A percentile compares a stretch with the other conserved stretches of the same genome.
Evolutionary conservation across 768 basidiomycete species (phyloP).

Genomic region (Mycena kentingensis): DNA sequence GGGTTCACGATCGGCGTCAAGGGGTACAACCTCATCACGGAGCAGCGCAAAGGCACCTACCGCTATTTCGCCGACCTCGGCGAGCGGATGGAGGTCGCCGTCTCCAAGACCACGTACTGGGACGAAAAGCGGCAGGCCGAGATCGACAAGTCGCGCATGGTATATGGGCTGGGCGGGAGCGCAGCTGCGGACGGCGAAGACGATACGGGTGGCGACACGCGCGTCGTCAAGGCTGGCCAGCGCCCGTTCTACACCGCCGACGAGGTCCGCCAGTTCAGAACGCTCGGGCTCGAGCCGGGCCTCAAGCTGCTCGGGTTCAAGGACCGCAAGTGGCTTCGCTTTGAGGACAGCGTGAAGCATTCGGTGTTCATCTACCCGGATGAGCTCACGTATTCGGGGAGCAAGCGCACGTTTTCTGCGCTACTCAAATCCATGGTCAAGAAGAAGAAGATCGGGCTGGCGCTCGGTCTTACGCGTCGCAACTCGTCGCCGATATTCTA

Average conservation of each 20-base stretch:
- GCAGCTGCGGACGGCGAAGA: constrained; percentile 42
- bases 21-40: constrained; percentile 77
- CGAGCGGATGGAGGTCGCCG: constrained; percentile 75
- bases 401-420: constrained; percentile 89
- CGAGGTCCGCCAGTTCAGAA: constrained; percentile 80
- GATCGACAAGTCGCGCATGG: constrained; percentile 45
- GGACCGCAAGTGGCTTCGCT: constrained; percentile 61
- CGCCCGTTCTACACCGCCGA: constrained; percentile 86
- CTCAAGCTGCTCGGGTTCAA: constrained; percentile 90
- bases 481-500: constrained; percentile 81
- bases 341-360: constrained; percentile 93
- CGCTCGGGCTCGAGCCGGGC: constrained; percentile 68
- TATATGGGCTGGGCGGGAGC: constrained; percentile 47
- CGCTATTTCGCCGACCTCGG: constrained; percentile 83
- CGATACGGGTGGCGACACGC: constrained; percentile 30
- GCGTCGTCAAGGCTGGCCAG: constrained; percentile 52
- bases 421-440: constrained; percentile 80
- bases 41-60: constrained; percentile 82
- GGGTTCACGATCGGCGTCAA: constrained; percentile 79
- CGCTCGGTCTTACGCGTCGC: constrained; percentile 63
- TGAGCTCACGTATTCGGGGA: constrained; percentile 86
- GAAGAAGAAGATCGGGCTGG: constrained; percentile 83
- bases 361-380: constrained; percentile 90
- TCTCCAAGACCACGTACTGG: constrained; percentile 68
- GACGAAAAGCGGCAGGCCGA: constrained; percentile 63